These are phyloP conservation scores for Spiromastix sp. DNA, from an alignment of 2,329 filamentous ascomycete genomes.

Conservation along the genomic window DNA sequence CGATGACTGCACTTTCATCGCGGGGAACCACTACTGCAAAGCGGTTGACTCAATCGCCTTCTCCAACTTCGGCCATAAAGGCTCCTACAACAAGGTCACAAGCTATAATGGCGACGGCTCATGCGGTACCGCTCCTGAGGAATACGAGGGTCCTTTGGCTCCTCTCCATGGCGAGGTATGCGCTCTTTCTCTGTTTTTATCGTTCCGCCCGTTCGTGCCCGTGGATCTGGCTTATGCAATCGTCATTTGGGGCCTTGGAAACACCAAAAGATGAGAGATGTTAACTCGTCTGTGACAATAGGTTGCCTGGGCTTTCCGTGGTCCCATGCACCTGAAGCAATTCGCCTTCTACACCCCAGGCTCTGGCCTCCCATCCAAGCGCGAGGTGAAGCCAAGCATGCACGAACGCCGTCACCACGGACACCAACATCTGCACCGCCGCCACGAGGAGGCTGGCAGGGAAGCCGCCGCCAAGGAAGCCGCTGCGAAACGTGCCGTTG, in stretches of 20 bases:
- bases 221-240: too few species aligned
- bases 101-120: conserved; percentile 47
- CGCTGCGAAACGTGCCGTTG: conserved; percentile 42
- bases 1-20: conserved; percentile 17
- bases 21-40: conserved; percentile 58
- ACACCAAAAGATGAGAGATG: too few species aligned
- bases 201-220: too few species aligned
- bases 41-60: conserved; percentile 59
- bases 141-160: conserved; percentile 52
- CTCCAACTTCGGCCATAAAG: conserved; percentile 47
- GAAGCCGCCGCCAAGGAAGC: too few species aligned
- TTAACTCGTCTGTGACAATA: too few species aligned
- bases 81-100: conserved; percentile 55
- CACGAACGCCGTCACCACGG: conserved; percentile 38
- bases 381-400: conserved; percentile 24
- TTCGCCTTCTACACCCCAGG: conserved; percentile 59
- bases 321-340: conserved; percentile 56
- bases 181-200: conserved; percentile 6
- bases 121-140: conserved; percentile 44
- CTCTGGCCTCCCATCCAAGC: conserved; percentile 24
- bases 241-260: too few species aligned
- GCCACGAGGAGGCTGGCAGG: conserved; percentile 24
- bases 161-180: conserved; percentile 63
- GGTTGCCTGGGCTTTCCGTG: conserved; percentile 64
- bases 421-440: conserved; percentile 39